A percentile compares a stretch with the other conserved stretches of the same genome.
These are phyloP conservation scores for Pilatotrama ljubarskyi DNA, from an alignment of 768 basidiomycete genomes.

Conservation along the genomic window DNA sequence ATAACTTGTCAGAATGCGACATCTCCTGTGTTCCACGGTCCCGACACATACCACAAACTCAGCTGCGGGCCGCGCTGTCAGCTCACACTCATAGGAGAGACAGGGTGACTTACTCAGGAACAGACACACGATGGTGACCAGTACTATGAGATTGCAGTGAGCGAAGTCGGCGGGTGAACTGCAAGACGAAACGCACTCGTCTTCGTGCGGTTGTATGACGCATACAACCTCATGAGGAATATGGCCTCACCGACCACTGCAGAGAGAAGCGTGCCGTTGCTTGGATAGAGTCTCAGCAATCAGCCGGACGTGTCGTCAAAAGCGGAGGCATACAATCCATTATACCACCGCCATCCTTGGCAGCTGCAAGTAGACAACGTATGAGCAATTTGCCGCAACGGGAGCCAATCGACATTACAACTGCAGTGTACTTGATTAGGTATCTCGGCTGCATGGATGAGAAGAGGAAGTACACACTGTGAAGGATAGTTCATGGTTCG, in stretches of 20 bases:
- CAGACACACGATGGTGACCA: background rate
- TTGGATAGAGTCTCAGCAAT: background rate
- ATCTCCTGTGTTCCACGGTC: no score
- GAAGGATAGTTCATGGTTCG: background rate
- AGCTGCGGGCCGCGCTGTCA: background rate
- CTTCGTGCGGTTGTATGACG: slow-evolving; percentile 7
- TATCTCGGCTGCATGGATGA: background rate
- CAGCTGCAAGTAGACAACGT: background rate
- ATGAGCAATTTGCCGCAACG: background rate
- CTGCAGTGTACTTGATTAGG: background rate
- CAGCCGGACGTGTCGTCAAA: background rate
- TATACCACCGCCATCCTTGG: slow-evolving; percentile 10
- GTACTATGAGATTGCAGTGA: background rate
- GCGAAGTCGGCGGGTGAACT: background rate
- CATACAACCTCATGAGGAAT: slow-evolving; percentile 14
- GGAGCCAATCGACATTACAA: background rate
- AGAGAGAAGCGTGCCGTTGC: slow-evolving; percentile 11
- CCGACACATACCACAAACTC: slow-evolving; percentile 5
- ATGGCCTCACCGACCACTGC: slow-evolving; percentile 9
- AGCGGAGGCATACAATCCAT: background rate
- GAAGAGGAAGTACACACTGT: background rate
- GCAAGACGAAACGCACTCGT: background rate
- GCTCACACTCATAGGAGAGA: background rate
- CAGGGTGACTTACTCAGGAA: background rate
- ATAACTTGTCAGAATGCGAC: no score